Percentiles rank a stretch among this genome's conserved stretches.
Evolutionary conservation across 257 asterid genomes (phyloP).

Genomic region (Lavandula angustifolia): DNA sequence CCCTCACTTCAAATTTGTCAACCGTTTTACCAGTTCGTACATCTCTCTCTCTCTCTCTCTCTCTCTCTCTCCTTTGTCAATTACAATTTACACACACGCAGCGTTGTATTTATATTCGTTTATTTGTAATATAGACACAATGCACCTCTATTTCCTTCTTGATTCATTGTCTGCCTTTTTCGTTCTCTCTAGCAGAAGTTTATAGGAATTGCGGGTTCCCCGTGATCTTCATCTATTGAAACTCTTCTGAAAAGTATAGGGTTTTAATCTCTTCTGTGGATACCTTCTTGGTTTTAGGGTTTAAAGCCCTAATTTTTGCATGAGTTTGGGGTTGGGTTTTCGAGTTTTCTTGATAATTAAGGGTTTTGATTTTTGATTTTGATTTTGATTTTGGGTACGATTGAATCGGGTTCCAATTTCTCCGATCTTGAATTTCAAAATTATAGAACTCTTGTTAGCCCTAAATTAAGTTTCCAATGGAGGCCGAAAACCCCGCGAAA

Average conservation of each 20-base stretch:
- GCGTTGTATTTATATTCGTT: too few species aligned
- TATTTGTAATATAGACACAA: too few species aligned
- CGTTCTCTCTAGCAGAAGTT: not conserved
- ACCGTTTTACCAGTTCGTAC: too few species aligned
- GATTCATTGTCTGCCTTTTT: not conserved
- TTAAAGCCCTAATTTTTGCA: not conserved
- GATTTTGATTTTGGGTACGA: not conserved
- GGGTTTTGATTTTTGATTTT: not conserved
- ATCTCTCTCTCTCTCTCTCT: too few species aligned
- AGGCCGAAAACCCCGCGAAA: slow-evolving; percentile 49
- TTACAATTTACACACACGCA: too few species aligned
- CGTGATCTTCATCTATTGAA: slow-evolving; percentile 18
- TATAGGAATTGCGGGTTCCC: slow-evolving; percentile 8
- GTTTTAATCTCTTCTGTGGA: not conserved
- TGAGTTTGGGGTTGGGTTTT: slow-evolving; percentile 5
- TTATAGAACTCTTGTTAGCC: not conserved
- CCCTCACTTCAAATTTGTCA: too few species aligned
- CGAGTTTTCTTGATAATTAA: not conserved
- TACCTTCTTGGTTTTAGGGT: slow-evolving; percentile 1
- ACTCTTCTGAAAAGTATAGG: slow-evolving; percentile 2
- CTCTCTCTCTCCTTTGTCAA: too few species aligned
- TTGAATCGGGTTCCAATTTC: not conserved
- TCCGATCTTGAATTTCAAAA: slow-evolving; percentile 5
- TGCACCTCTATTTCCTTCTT: not conserved
- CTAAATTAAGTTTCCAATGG: slow-evolving; percentile 41